A percentile compares a stretch with the other conserved stretches of the same genome.
Conservation (phyloP, 306 rosid genomes). For the Castanopsis chinensis region DNA sequence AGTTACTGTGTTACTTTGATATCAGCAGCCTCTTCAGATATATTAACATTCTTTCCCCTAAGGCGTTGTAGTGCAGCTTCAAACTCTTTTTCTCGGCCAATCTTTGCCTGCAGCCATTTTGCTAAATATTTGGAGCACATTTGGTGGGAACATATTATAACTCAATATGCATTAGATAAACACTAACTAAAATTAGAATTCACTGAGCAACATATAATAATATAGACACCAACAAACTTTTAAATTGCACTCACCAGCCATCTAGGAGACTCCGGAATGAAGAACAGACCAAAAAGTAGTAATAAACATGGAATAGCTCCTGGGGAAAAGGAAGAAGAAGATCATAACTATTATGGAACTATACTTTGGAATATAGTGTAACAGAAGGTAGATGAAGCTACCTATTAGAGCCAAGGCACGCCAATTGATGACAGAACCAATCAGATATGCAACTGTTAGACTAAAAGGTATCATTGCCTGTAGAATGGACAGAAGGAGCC, state of each 20-base stretch:
- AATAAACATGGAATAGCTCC: too few species aligned
- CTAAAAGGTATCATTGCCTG: slow-evolving; percentile 2
- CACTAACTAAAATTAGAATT: too few species aligned
- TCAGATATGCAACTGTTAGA: too few species aligned
- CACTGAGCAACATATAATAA: too few species aligned
- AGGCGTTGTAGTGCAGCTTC: slow-evolving; percentile 33
- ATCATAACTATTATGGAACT: background rate
- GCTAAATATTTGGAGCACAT: too few species aligned
- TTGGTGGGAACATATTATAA: too few species aligned
- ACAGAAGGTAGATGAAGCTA: too few species aligned
- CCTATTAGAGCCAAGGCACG: too few species aligned
- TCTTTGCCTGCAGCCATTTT: slow-evolving; percentile 31
- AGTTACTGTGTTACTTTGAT: slow-evolving; percentile 29
- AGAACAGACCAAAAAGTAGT: slow-evolving; percentile 8
- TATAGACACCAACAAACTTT: background rate
- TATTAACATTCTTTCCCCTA: slow-evolving; percentile 30
- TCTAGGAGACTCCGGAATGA: slow-evolving; percentile 34
- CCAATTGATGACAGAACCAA: too few species aligned
- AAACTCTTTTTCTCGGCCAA: slow-evolving; percentile 18
- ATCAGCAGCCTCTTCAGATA: slow-evolving; percentile 33
- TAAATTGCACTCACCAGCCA: slow-evolving; percentile 31
- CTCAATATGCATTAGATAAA: too few species aligned
- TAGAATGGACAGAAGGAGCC: background rate
- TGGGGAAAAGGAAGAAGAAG: too few species aligned
- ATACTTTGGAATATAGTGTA: background rate